Conservation (phyloP, 2,329 filamentous ascomycete genomes). For the Scytalidium lignicola region DNA sequence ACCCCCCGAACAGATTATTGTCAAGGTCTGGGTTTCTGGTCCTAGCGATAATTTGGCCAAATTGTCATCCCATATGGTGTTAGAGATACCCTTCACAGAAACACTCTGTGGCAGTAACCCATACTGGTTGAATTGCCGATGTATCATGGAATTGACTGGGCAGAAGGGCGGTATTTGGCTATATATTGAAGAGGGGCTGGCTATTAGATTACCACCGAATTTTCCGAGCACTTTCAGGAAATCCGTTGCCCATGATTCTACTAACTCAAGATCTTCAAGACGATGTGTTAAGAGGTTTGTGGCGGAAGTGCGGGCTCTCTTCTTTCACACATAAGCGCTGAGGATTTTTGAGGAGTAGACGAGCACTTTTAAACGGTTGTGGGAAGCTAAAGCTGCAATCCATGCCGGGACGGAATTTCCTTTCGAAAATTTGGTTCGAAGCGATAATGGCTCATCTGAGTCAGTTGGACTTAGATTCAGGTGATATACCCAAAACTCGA, state of each 20-base stretch:
- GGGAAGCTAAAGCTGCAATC: too few relatives aligned
- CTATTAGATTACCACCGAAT: constrained; percentile 25
- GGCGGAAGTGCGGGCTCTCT: too few relatives aligned
- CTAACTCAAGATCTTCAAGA: constrained; percentile 19
- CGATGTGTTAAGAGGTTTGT: too few relatives aligned
- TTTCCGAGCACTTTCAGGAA: constrained; percentile 32
- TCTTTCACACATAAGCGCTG: too few relatives aligned
- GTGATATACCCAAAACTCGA: too few relatives aligned
- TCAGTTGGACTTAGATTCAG: too few relatives aligned
- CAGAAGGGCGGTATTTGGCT: constrained; percentile 35
- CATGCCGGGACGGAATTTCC: too few relatives aligned
- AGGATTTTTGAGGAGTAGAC: too few relatives aligned
- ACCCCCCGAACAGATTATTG: constrained; percentile 2
- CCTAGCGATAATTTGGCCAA: constrained; percentile 6
- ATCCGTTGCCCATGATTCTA: constrained; percentile 31
- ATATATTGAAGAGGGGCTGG: constrained; percentile 30
- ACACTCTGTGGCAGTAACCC: not conserved
- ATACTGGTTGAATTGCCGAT: constrained; percentile 23
- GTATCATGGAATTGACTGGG: constrained; percentile 29
- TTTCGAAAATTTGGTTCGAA: too few relatives aligned
- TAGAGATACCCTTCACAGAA: constrained; percentile 4
- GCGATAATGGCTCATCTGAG: too few relatives aligned
- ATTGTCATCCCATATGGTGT: constrained; percentile 8
- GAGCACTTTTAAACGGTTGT: too few relatives aligned
- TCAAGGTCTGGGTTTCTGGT: not conserved